A percentile compares a stretch with the other conserved stretches of the same genome.
phyloP scores from a whole-genome alignment of 768 basidiomycete species.

The Austroboletus festivus region DNA sequence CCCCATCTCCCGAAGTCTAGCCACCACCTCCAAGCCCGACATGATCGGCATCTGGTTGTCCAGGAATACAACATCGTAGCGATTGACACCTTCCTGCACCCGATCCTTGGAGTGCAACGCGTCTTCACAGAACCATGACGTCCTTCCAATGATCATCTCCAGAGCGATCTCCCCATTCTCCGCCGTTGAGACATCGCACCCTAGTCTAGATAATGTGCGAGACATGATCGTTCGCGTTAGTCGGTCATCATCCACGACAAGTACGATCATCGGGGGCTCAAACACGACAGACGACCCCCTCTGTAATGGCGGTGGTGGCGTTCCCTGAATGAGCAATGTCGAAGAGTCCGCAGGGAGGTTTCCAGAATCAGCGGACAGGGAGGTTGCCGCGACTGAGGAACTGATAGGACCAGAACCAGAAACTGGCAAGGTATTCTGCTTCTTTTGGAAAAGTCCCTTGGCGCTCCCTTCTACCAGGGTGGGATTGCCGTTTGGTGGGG shows the following conservation, averaged over 20 bases:
- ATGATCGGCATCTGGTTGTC: constrained; percentile 84
- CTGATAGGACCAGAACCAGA: constrained; percentile 6
- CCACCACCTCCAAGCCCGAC: constrained; percentile 68
- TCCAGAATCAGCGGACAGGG: constrained; percentile 1
- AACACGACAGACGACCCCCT: constrained; percentile 27
- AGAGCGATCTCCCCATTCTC: constrained; percentile 82
- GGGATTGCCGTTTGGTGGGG: constrained; percentile 1
- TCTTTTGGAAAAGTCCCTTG: background rate
- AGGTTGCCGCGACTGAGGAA: background rate
- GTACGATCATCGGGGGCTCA: constrained; percentile 56
- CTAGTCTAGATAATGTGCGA: constrained; percentile 71
- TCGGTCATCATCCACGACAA: constrained; percentile 83
- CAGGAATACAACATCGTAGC: constrained; percentile 49
- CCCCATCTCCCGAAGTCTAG: constrained; percentile 60
- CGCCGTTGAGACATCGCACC: constrained; percentile 74
- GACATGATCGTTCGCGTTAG: constrained; percentile 80
- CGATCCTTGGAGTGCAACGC: too few species aligned
- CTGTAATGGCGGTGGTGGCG: constrained; percentile 8
- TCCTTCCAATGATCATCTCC: constrained; percentile 58
- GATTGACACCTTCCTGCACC: background rate
- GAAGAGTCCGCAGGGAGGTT: constrained; percentile 9
- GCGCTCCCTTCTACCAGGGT: constrained; percentile 4
- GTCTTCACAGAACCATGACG: background rate
- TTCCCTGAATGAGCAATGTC: constrained; percentile 13
- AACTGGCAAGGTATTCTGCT: background rate